These are phyloP conservation scores for Colletotrichum sp. DNA, from an alignment of 2,329 filamentous ascomycete genomes.

Conservation along the genomic window DNA sequence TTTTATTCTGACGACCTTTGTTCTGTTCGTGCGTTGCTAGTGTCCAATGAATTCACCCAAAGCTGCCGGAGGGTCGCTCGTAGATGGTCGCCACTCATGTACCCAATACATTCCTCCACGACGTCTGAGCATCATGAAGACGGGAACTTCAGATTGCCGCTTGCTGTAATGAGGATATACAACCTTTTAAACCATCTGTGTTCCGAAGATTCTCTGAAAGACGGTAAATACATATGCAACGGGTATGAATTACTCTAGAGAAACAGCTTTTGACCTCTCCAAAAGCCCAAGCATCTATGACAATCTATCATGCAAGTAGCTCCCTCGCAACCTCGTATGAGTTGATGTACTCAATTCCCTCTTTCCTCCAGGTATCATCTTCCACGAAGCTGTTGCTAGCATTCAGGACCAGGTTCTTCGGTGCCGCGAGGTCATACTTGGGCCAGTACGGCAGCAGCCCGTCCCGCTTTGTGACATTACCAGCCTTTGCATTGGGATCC, in stretches of 20 bases:
- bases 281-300: neutral
- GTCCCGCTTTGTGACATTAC: constrained; percentile 16
- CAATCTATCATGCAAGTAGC: constrained; percentile 28
- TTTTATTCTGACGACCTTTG: no score
- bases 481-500: constrained; percentile 41
- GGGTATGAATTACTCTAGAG: neutral
- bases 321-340: constrained; percentile 40
- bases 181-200: neutral
- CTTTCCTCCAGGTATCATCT: constrained; percentile 50
- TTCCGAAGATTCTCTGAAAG: neutral
- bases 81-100: neutral
- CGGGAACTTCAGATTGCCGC: neutral
- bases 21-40: neutral
- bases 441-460: constrained; percentile 44
- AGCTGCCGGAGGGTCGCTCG: neutral
- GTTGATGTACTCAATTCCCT: constrained; percentile 50
- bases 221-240: neutral
- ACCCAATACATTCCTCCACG: neutral
- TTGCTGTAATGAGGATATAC: neutral
- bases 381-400: constrained; percentile 48
- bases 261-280: no score
- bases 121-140: neutral
- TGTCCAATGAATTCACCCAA: neutral
- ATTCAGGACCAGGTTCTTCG: constrained; percentile 52
- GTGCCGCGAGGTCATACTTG: constrained; percentile 38